Base-by-base conservation (phyloP, 202 grass and related monocot genomes). In the Alloteropsis angusta region DNA sequence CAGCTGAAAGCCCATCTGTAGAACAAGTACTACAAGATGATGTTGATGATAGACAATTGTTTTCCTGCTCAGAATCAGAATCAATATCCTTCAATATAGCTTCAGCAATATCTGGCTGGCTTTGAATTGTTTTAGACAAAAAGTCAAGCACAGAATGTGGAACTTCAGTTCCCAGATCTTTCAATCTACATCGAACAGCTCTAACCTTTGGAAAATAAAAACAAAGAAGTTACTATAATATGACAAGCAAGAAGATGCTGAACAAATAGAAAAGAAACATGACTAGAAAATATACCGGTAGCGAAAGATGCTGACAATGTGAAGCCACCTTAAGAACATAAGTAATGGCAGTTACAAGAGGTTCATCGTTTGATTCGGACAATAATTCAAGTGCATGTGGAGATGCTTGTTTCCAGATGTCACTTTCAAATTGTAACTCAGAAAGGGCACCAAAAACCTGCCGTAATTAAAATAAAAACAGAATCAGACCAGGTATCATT, bases 391-490 rank as follows among this genome's bases (percentile, higher is more conserved):
- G 44, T 69, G 81, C 83, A 71, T 90, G 85, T 85, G 73, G 82
- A 46, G 89, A 88, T 82, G 89, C 84, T 47, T 36, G 84, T 87
- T 94, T 85, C 81, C 85, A 89, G 63, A 90, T 73, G 68, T 87
- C 95, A 75, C 66, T 78, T 49, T 75, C 86, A 75, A 92, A 92
- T 73, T 89, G 85, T 75, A 98, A 86, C 45, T 95, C 89, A 45
- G 85, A 67, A 62, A 98, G 84, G 44, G 88, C 87, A 45, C 76
- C 47, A 81, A 98, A 95, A 84, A 98, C 85, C 96, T 98, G 75
- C 23, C 56, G 73, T 48, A 58, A 28, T 72, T 30, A 42, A 25
- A 42, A 52, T 54, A 42, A 48, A 75, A 80, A 53, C 46, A 68
- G 58, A 77, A 49, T 43, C 34, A 28, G 53, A 43, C 67, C 57